A percentile compares a stretch with the other conserved stretches of the same genome.
phyloP scores from a whole-genome alignment of 352 stramenopile genomes.

The Globisporangium nunn region DNA sequence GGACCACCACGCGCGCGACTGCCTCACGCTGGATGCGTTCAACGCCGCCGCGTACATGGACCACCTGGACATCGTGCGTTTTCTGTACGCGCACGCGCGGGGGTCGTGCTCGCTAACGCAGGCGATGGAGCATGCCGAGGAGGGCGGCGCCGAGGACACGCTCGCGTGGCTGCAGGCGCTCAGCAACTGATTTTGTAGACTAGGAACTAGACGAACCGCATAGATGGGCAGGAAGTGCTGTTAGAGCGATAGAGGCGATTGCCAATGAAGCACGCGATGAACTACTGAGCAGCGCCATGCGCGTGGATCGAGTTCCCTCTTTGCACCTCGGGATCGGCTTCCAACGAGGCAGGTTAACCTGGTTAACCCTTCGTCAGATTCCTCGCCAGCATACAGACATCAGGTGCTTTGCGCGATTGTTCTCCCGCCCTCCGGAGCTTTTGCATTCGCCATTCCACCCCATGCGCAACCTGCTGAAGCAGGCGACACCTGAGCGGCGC shows the following conservation, averaged over 20 bases:
- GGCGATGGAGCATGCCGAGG: conserved; percentile 52
- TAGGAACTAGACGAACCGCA: neutral
- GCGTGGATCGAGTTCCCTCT: too few relatives aligned
- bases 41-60: conserved; percentile 72
- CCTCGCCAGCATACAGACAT: too few relatives aligned
- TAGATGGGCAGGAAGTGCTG: conserved; percentile 14
- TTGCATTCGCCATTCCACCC: too few relatives aligned
- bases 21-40: conserved; percentile 43
- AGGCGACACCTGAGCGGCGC: conserved; percentile 10
- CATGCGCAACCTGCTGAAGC: neutral
- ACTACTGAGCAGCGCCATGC: too few relatives aligned
- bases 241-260: neutral
- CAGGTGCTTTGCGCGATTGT: too few relatives aligned
- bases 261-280: neutral
- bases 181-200: neutral
- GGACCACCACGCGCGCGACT: conserved; percentile 36
- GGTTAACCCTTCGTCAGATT: too few relatives aligned
- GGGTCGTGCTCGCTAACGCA: conserved; percentile 42
- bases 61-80: conserved; percentile 47
- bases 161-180: conserved; percentile 47
- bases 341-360: too few relatives aligned
- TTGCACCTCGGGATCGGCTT: too few relatives aligned
- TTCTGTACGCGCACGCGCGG: conserved; percentile 36
- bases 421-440: too few relatives aligned
- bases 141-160: conserved; percentile 55